These are phyloP conservation scores for Ziziphus jujuba DNA, from an alignment of 306 rosid genomes.

Conservation along the genomic window DNA sequence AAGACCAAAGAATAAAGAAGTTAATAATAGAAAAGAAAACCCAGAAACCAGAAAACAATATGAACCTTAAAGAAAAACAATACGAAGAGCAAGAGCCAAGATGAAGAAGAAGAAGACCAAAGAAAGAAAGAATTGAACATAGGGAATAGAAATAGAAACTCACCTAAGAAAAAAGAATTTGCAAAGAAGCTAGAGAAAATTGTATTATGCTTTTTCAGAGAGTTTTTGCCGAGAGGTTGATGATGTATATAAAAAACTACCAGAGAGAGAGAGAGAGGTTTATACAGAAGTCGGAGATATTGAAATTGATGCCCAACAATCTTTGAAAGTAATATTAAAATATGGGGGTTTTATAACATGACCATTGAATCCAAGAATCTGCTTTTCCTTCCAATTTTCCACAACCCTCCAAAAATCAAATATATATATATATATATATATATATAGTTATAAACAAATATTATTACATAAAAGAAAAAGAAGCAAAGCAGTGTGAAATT, in stretches of 20 bases:
- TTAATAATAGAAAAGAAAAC: neutral
- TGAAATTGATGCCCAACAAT: neutral
- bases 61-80: neutral
- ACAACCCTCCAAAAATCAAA: too few species aligned
- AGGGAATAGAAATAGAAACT: neutral
- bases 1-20: too few species aligned
- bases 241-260: neutral
- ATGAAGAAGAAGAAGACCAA: slow-evolving; percentile 8
- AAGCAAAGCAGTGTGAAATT: too few species aligned
- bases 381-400: too few species aligned
- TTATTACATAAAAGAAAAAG: too few species aligned
- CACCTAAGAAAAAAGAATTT: neutral
- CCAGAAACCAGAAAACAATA: neutral
- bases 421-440: too few species aligned
- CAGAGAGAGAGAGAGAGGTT: neutral
- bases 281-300: neutral
- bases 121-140: too few species aligned
- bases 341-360: too few species aligned
- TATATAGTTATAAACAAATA: too few species aligned
- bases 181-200: slow-evolving; percentile 10
- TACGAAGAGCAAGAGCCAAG: slow-evolving; percentile 18
- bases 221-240: neutral
- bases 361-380: too few species aligned
- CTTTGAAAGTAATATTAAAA: neutral
- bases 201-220: neutral